A percentile compares a stretch with the other conserved stretches of the same genome.
Conservation (phyloP, 352 stramenopile species). For the Plasmopara muralis region DNA sequence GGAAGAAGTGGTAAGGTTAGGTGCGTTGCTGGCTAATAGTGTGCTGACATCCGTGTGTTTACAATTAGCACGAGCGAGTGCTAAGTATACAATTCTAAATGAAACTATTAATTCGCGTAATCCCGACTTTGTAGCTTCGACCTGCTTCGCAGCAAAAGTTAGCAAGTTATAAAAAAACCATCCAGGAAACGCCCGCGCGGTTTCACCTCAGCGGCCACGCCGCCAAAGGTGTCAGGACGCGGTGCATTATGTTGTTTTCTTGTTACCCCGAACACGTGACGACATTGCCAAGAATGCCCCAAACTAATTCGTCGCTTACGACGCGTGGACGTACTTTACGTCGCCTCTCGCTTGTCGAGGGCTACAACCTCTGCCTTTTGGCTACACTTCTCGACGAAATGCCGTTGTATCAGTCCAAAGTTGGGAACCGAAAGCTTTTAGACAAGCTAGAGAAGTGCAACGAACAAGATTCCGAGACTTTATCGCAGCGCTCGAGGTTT, state of each 20-base stretch:
- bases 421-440: not conserved
- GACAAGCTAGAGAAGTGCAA: not conserved
- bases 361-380: constrained; percentile 11
- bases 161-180: not conserved
- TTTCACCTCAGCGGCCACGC: not conserved
- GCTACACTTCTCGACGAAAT: constrained; percentile 6
- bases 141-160: too few species aligned
- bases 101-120: too few species aligned
- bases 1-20: too few species aligned
- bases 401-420: not conserved
- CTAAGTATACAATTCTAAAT: too few species aligned
- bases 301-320: not conserved
- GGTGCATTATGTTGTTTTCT: not conserved
- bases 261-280: not conserved
- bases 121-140: too few species aligned
- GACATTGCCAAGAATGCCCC: not conserved
- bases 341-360: constrained; percentile 16
- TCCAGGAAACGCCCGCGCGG: not conserved
- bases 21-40: too few species aligned
- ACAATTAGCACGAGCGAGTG: too few species aligned
- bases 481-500: constrained; percentile 14
- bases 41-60: too few species aligned
- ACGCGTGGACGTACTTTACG: not conserved
- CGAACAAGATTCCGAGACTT: too few species aligned
- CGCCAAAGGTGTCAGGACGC: too few species aligned